Evolutionary conservation across 2,329 filamentous ascomycete genomes (phyloP).

Genomic region (Sclerotinia subarctica): DNA sequence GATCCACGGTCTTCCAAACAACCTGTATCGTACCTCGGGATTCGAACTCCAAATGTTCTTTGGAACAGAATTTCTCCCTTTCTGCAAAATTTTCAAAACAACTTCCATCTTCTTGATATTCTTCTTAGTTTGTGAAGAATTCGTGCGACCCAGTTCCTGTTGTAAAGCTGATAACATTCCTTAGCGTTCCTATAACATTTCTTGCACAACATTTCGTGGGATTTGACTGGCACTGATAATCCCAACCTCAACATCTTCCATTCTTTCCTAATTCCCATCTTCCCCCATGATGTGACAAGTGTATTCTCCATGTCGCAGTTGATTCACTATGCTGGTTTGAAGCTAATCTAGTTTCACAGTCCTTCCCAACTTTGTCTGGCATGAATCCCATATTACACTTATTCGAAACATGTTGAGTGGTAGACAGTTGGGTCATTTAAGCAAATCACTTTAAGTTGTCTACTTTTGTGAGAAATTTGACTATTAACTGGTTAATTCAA

Average conservation of each 20-base stretch:
- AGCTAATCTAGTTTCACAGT: not conserved
- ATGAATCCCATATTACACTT: not conserved
- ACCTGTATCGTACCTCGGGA: not conserved
- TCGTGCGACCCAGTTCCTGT: not conserved
- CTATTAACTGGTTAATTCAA: not conserved
- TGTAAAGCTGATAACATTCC: not conserved
- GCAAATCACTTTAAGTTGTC: not conserved
- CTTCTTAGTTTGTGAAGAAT: not conserved
- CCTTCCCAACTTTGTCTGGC: not conserved
- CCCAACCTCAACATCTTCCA: not conserved
- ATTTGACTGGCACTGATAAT: too few species aligned
- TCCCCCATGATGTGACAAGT: not conserved
- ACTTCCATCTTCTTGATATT: not conserved
- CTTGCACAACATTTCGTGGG: not conserved
- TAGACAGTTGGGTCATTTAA: not conserved
- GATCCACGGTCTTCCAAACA: not conserved
- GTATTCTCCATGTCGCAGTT: too few species aligned
- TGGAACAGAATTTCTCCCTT: not conserved
- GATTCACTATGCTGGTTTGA: not conserved
- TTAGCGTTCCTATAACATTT: not conserved
- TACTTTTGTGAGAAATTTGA: not conserved
- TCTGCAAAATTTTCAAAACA: not conserved
- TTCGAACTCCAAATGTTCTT: not conserved
- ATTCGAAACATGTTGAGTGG: not conserved
- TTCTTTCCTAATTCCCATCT: too few species aligned